Evolutionary conservation across 2,329 filamentous ascomycete genomes (phyloP), one percentile per base, ranked within the genome.

Genomic region (Phymatotrichopsis omnivora): DNA sequence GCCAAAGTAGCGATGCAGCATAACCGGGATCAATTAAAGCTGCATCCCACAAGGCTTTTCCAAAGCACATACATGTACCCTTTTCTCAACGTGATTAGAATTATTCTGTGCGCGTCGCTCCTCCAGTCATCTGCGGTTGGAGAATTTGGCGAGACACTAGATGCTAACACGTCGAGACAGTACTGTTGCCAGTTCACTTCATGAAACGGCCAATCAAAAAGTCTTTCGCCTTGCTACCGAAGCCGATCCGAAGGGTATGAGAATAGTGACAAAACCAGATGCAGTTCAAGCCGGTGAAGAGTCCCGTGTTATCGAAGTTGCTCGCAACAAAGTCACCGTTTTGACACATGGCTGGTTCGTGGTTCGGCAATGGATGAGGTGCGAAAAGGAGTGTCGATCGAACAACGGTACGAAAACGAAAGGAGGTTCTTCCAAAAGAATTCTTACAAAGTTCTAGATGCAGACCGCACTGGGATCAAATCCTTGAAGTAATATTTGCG

Each of bases 401-500:
- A 39, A 11, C 29, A 57, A n/a, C 53, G 57, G 4, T 45, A 52
- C 16, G 36, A 44, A 12, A 55, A 49, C 10, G 57, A 60, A 41
- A 45, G 25, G 2, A 49, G 38, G 8, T 59, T 60, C 24, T 60
- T 60, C 38, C 42, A 28, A 25, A 53, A 42, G 23, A 42, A 44
- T 7, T 55, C 56, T 4, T 58, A 56, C 56, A 53, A 47, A 7
- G 32, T 40, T 3, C 48, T 58, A 5, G 32, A 47, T n/a, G 36
- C 29, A 1, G 64, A 67, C 11, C 59, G 62, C 11, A 62, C 65
- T 17, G 70, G 69, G 2, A 62, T 72, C 23, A 52, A 57, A 0
- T 57, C 67, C 0, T 53, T 73, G 24, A 61, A 62, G 14, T 45
- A 43, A 4, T 63, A 64, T 3, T 59, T 73, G 4, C 61, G 64